phyloP scores from a whole-genome alignment of 306 rosid species.

The Hippophae tibetana region DNA sequence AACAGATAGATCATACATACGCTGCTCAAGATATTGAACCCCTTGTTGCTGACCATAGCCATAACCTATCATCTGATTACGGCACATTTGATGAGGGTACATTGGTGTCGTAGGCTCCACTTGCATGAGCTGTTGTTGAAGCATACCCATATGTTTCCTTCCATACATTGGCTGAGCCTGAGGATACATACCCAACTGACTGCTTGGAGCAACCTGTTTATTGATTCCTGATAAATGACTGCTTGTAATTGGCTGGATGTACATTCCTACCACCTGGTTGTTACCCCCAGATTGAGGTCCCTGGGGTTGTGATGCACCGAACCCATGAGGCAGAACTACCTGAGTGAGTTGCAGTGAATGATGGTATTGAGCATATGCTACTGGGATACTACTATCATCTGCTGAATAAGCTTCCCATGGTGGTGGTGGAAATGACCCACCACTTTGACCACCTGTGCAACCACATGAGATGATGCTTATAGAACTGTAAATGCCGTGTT shows the following conservation, averaged over 20 bases:
- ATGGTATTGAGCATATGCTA: constrained; percentile 54
- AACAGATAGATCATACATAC: constrained; percentile 71
- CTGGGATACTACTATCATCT: constrained; percentile 45
- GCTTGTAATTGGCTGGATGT: constrained; percentile 53
- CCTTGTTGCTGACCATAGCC: constrained; percentile 75
- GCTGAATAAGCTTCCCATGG: constrained; percentile 91
- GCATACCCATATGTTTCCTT: constrained; percentile 52
- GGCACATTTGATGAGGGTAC: constrained; percentile 73
- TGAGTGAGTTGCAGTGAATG: constrained; percentile 58
- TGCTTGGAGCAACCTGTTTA: constrained; percentile 46
- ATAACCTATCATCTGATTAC: constrained; percentile 53
- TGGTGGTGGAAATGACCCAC: constrained; percentile 85
- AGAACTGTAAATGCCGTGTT: constrained; percentile 2
- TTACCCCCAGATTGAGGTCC: constrained; percentile 51
- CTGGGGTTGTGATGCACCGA: constrained; percentile 39
- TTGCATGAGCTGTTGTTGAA: constrained; percentile 46
- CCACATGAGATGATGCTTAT: constrained; percentile 16
- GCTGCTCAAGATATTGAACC: constrained; percentile 58
- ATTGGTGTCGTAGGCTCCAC: constrained; percentile 36
- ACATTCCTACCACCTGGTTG: constrained; percentile 56
- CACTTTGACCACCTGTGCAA: constrained; percentile 47
- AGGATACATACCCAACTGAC: constrained; percentile 45
- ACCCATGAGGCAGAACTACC: constrained; percentile 47
- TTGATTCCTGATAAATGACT: constrained; percentile 45
- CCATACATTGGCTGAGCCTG: constrained; percentile 15